Percentiles rank a stretch among this genome's conserved stretches.
These are phyloP conservation scores for Strobilomyces confusus DNA, from an alignment of 768 basidiomycete species.

Conservation along the genomic window DNA sequence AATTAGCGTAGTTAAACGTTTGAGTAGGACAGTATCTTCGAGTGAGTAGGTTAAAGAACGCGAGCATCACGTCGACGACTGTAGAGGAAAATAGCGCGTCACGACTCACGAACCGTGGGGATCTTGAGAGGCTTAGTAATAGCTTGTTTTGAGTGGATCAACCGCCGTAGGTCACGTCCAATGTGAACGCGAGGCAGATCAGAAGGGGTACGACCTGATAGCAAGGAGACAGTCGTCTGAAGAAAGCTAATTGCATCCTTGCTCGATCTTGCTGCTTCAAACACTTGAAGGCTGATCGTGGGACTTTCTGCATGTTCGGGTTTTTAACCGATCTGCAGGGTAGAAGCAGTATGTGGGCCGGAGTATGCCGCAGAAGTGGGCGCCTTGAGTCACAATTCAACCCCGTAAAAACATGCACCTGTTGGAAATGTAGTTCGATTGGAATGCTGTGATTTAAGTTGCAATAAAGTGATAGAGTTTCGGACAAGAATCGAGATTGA, in stretches of 20 bases:
- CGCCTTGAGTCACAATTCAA: neutral
- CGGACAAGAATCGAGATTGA: constrained; percentile 40
- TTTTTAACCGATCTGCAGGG: constrained; percentile 20
- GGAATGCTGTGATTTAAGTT: constrained; percentile 37
- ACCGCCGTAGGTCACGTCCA: neutral
- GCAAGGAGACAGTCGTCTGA: too few species aligned
- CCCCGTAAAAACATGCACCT: neutral
- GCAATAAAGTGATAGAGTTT: constrained; percentile 55
- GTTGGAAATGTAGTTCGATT: constrained; percentile 4
- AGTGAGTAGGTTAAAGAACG: too few species aligned
- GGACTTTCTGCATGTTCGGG: constrained; percentile 17
- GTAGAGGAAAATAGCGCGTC: too few species aligned
- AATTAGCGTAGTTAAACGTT: constrained; percentile 33
- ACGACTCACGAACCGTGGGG: too few species aligned
- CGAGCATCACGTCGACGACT: too few species aligned
- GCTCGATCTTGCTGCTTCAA: neutral
- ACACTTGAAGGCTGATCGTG: constrained; percentile 15
- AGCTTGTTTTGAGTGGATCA: constrained; percentile 1
- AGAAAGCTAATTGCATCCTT: neutral
- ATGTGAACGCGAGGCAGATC: neutral
- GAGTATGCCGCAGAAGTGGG: constrained; percentile 9
- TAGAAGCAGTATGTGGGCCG: constrained; percentile 15
- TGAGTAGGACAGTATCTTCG: too few species aligned
- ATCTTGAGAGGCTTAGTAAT: too few species aligned
- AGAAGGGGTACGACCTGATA: neutral